Evolutionary conservation across 352 stramenopile species (phyloP), one percentile per base, ranked within the genome.

Genomic region (Pythium sp.): DNA sequence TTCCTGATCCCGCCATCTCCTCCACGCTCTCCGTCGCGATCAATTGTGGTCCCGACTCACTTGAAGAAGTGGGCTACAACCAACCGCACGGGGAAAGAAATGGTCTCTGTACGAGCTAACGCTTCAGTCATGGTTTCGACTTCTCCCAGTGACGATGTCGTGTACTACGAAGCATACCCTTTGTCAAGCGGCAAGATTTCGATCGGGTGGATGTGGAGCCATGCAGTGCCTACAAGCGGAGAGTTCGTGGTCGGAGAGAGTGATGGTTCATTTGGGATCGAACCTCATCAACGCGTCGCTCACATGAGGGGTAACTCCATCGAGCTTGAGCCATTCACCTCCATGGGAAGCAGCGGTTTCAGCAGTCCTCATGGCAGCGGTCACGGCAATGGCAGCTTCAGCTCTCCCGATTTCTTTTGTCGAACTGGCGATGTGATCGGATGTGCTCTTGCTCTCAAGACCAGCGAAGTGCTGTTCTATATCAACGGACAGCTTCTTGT

Each of bases 101-200:
- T 79, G 20, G 67, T 79, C 0, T 78, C 72, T 58, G 73, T 91
- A 34, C 72, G 83, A 2, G 36, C 78, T 26, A 79, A 78, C 72
- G 58, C 62, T 12, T 69, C 62, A 36, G 60, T 83, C 11, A 62
- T 51, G 5, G 38, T 54, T 6, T 32, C 24, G 26, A 49, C 58
- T 26, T 46, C 6, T 14, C n/a, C 20, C 2, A 22, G 15, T 32
- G 51, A 64, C n/a, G 53, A 49, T 24, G 28, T 80, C 3, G 69
- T 82, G 4, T 92, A 88, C 58, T 92, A 79, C 51, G 83, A 92
- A 65, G 80, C 73, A 4, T 73, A 86, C 57, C 59, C 77, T 7
- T 63, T 90, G 51, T 82, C 83, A 0, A 76, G 68, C 26, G 81
- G 83, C 0, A 90, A 79, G 58, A 38, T 90, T 8, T 80, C 74